Conservation (phyloP, 2,329 filamentous ascomycete species). For the Bertia moriformis region DNA sequence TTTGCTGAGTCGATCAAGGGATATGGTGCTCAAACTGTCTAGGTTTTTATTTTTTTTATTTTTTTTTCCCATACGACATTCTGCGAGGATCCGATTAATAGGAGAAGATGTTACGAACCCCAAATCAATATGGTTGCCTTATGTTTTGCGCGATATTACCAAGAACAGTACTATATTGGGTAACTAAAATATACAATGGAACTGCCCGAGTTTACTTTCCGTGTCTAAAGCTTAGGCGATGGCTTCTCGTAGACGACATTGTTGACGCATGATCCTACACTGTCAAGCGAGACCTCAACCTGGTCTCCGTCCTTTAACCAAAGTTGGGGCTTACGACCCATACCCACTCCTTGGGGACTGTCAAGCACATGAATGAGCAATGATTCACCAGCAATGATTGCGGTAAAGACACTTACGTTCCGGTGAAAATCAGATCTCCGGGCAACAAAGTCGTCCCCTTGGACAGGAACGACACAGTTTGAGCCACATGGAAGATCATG, state of each 20-base stretch:
- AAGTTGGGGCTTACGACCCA: slow-evolving; percentile 50
- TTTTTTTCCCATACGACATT: too few relatives aligned
- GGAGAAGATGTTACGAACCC: too few relatives aligned
- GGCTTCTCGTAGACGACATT: slow-evolving; percentile 26
- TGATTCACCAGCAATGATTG: slow-evolving; percentile 2
- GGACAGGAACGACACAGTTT: slow-evolving; percentile 44
- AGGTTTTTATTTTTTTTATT: too few relatives aligned
- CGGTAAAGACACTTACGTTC: slow-evolving; percentile 28
- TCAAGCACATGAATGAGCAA: not conserved
- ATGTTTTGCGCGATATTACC: too few relatives aligned
- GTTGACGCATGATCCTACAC: slow-evolving; percentile 45
- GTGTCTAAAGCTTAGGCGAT: slow-evolving; percentile 15
- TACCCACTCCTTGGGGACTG: slow-evolving; percentile 55
- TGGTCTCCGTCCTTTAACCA: slow-evolving; percentile 60
- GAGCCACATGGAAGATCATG: slow-evolving; percentile 47
- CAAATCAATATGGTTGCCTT: too few relatives aligned
- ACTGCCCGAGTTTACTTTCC: slow-evolving; percentile 2
- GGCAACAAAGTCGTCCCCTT: slow-evolving; percentile 47
- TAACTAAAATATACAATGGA: not conserved
- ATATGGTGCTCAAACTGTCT: slow-evolving; percentile 64
- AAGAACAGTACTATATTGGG: too few relatives aligned
- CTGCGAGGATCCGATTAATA: too few relatives aligned
- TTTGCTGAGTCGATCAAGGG: slow-evolving; percentile 91
- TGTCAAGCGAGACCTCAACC: slow-evolving; percentile 54
- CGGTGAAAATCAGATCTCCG: slow-evolving; percentile 53